A percentile compares a stretch with the other conserved stretches of the same genome.
phyloP scores from a whole-genome alignment of 139 green algal genomes.

The Diplosphaera chodatii region DNA sequence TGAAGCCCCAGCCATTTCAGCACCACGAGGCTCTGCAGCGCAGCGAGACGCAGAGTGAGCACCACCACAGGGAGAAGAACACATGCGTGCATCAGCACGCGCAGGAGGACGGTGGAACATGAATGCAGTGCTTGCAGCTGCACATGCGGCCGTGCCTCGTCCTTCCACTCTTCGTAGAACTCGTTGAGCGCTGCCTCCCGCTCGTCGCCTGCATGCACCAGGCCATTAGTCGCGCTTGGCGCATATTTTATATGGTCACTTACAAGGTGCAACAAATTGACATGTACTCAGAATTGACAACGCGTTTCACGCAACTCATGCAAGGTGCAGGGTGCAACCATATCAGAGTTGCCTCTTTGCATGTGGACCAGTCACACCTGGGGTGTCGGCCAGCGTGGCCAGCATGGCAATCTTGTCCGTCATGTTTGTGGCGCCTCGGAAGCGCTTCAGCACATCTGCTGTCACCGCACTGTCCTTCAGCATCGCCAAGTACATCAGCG shows the following conservation, averaged over 20 bases:
- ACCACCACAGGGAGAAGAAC: no score
- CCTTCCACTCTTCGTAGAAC: slow-evolving; percentile 83
- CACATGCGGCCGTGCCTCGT: slow-evolving; percentile 39
- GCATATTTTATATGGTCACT: no score
- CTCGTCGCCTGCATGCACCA: slow-evolving; percentile 27
- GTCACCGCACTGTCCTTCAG: slow-evolving; percentile 62
- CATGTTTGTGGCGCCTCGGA: slow-evolving; percentile 89
- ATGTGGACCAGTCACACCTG: not conserved
- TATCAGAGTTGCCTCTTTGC: slow-evolving; percentile 20
- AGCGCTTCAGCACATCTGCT: slow-evolving; percentile 45
- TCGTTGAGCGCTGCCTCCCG: slow-evolving; percentile 44
- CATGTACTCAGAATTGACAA: not conserved
- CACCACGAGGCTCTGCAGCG: slow-evolving; percentile 60
- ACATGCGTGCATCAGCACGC: no score
- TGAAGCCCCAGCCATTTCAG: slow-evolving; percentile 89
- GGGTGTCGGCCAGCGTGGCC: slow-evolving; percentile 42
- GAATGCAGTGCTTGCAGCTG: not conserved
- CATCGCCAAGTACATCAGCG: slow-evolving; percentile 61
- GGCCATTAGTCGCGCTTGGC: no score
- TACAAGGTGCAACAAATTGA: not conserved
- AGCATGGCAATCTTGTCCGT: slow-evolving; percentile 89
- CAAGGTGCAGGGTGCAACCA: no score
- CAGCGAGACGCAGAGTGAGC: not conserved
- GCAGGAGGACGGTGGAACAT: no score
- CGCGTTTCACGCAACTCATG: no score